Evolutionary conservation across 805 yeast species (phyloP).

Genomic region (Grigorovia yakushimaensis): DNA sequence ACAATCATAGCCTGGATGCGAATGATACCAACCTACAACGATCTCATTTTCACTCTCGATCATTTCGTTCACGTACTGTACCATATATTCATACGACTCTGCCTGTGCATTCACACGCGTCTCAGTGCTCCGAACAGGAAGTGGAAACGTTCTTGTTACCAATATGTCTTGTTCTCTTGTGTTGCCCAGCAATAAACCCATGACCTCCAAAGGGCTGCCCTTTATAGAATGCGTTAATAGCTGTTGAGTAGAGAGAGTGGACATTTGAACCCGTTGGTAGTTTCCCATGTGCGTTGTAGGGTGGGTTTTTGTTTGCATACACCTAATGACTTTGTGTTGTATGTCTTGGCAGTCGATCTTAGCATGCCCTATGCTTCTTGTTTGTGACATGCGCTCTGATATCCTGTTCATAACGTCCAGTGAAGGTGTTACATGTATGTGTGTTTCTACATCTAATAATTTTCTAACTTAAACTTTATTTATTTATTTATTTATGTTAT

Average conservation of each 20-base stretch:
- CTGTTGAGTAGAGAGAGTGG: constrained; percentile 62
- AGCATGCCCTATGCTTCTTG: background rate
- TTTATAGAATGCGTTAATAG: constrained; percentile 72
- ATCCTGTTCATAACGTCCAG: too few relatives aligned
- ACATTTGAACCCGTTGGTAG: constrained; percentile 32
- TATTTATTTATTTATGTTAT: too few relatives aligned
- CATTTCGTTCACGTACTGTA: constrained; percentile 52
- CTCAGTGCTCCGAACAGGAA: constrained; percentile 95
- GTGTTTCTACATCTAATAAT: too few relatives aligned
- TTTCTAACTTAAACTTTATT: background rate
- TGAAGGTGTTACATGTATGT: too few relatives aligned
- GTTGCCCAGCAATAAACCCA: constrained; percentile 91
- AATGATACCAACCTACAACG: constrained; percentile 96
- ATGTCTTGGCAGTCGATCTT: background rate
- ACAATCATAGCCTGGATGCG: constrained; percentile 97
- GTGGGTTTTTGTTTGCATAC: background rate
- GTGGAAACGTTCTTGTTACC: constrained; percentile 70
- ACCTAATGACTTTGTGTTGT: background rate
- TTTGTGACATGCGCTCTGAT: too few relatives aligned
- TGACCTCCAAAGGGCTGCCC: constrained; percentile 83
- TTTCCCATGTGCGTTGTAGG: background rate
- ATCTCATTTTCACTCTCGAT: constrained; percentile 40
- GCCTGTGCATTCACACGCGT: constrained; percentile 89
- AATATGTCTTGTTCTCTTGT: constrained; percentile 46
- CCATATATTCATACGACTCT: constrained; percentile 94